Conservation (phyloP, 129 eudicot genomes). For the Sambucus nigra region DNA sequence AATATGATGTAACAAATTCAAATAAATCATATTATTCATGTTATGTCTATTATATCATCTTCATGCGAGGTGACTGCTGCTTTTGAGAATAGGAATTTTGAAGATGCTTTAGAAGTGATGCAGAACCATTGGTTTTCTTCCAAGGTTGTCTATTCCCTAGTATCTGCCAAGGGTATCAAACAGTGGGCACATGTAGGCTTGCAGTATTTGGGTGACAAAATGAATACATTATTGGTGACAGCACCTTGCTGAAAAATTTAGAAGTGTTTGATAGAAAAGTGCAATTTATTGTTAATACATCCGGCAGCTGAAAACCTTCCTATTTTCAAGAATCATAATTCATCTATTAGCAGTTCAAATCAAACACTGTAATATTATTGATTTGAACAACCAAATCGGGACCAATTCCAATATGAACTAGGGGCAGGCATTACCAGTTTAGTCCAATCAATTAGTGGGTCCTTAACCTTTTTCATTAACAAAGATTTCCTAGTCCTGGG, state of each 20-base stretch:
- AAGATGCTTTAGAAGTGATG: conserved; percentile 55
- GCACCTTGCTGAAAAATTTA: conserved; percentile 74
- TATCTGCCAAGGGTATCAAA: conserved; percentile 34
- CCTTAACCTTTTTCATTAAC: conserved; percentile 67
- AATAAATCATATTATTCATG: neutral
- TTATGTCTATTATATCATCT: conserved; percentile 57
- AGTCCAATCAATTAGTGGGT: conserved; percentile 50
- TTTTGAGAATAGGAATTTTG: conserved; percentile 63
- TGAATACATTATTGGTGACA: neutral
- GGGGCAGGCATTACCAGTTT: conserved; percentile 45
- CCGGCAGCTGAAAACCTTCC: conserved; percentile 54
- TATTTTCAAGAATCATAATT: conserved; percentile 25
- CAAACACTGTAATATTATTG: no score
- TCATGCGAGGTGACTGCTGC: conserved; percentile 29
- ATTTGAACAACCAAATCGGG: no score
- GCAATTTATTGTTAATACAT: conserved; percentile 48
- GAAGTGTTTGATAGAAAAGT: conserved; percentile 49
- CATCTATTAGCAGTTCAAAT: no score
- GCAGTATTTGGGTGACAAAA: conserved; percentile 8
- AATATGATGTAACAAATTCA: no score
- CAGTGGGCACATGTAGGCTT: conserved; percentile 8
- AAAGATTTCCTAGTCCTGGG: conserved; percentile 93
- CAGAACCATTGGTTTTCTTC: conserved; percentile 40
- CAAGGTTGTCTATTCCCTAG: conserved; percentile 37
- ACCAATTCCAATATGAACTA: no score